Percentiles rank a stretch among this genome's conserved stretches.
These are phyloP conservation scores for Mimosa pudica DNA, from an alignment of 306 rosid genomes.

Conservation along the genomic window DNA sequence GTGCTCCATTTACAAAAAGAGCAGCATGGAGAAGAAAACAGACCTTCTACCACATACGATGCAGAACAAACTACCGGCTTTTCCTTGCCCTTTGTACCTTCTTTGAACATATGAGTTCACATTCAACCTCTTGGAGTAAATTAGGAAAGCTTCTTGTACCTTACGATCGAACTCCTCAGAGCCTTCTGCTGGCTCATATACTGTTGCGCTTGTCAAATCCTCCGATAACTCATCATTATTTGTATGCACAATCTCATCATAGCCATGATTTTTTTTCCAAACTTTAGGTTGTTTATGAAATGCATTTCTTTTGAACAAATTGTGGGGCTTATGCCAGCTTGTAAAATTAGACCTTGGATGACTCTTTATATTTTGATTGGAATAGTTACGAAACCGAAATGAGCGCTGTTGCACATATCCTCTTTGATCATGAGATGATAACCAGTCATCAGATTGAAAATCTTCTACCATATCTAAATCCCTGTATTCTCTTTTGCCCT, in stretches of 20 bases:
- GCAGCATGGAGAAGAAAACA: conserved; percentile 65
- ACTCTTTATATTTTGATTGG: conserved; percentile 55
- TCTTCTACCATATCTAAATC: conserved; percentile 43
- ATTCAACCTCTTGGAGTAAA: conserved; percentile 75
- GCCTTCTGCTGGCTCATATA: conserved; percentile 65
- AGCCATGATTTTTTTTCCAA: conserved; percentile 71
- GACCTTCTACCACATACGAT: conserved; percentile 93
- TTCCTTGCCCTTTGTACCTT: conserved; percentile 88
- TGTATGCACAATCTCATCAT: conserved; percentile 46
- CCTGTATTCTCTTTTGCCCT: conserved; percentile 48
- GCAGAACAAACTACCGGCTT: conserved; percentile 90
- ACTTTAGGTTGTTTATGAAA: conserved; percentile 54
- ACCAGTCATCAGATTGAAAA: conserved; percentile 57
- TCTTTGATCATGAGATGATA: conserved; percentile 48
- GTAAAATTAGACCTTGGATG: conserved; percentile 57
- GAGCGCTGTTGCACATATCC: conserved; percentile 43
- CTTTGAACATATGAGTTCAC: conserved; percentile 56
- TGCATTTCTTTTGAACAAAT: conserved; percentile 54
- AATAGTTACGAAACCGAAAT: conserved; percentile 45
- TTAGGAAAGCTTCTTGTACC: conserved; percentile 75
- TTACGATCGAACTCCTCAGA: conserved; percentile 78
- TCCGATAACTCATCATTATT: conserved; percentile 61
- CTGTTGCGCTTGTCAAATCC: conserved; percentile 53
- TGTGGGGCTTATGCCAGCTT: conserved; percentile 57
- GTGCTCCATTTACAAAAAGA: conserved; percentile 48